Base-by-base conservation (phyloP, 177 flowering plant species). In the Tripterygium wilfordii region DNA sequence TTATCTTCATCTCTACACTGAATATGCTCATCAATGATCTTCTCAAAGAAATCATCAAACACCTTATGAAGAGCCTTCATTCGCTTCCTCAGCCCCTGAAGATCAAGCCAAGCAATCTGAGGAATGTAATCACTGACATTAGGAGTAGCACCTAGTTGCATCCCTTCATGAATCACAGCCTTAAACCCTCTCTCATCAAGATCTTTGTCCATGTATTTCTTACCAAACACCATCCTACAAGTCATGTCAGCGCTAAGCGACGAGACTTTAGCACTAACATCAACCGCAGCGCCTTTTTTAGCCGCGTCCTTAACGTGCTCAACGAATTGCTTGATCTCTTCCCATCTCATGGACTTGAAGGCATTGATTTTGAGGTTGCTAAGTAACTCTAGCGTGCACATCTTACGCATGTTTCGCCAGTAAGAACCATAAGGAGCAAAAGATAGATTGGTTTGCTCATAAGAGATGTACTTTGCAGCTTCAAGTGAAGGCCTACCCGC, bases 401-500 rank as follows among this genome's bases (percentile, higher is more conserved):
- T 21, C 25, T 69, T 78, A 0, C 78, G 62, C 8, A 65, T 31
- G 29, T 42, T 49, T 2, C 83, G 69, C 76, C 83, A 78, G 16
- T 72, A 72, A 2, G 70, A 19, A 2, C 80, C 78, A 19, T 78
- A 72, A 0, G 30, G 28, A 19, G 45, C 5, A 35, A 68, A 64
- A 6, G 47, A 4, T 45, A 71, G 2, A 44, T 43, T 53, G 17
- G 26, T 68, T 17, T 39, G 43, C 1, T 31, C 40, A 22, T 56
- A 71, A 2, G 58, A 39, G 2, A 68, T 16, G 46, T 43, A n/a
- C 37, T 42, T 29, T 1, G 64, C 21, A 0, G 58, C 72, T 36
- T 65, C 36, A 10, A 14, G 42, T 12, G 30, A 3, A 0, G 82
- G 79, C 8, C 81, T 26, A 36, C 67, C 64, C 8, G 74, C 76